Percentiles rank a stretch among this genome's conserved stretches.
Evolutionary conservation across 2,329 filamentous ascomycete genomes (phyloP).

Genomic region (Colletotrichum aenigma): DNA sequence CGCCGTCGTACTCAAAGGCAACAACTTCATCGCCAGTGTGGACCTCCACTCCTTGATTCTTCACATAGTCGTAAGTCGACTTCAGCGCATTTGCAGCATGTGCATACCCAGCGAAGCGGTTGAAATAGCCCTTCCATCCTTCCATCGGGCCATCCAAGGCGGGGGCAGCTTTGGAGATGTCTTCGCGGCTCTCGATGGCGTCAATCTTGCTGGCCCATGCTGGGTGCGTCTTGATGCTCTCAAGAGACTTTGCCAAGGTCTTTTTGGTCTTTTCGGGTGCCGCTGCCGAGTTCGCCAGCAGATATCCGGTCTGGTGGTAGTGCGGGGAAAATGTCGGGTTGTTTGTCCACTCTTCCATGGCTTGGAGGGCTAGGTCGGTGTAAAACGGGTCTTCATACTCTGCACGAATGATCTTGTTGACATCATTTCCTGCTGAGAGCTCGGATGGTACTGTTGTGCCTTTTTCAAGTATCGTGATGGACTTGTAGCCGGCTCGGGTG

Average conservation of each 20-base stretch:
- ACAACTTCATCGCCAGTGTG: background rate
- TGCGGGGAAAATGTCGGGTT: conserved; percentile 30
- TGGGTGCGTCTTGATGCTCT: conserved; percentile 40
- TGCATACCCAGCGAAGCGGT: conserved; percentile 60
- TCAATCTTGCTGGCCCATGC: conserved; percentile 43
- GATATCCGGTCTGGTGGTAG: conserved; percentile 37
- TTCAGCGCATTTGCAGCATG: conserved; percentile 57
- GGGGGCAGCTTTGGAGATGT: conserved; percentile 45
- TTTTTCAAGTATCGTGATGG: conserved; percentile 45
- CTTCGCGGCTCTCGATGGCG: conserved; percentile 35
- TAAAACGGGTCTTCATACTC: conserved; percentile 36
- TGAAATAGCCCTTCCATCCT: conserved; percentile 64
- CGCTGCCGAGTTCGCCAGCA: conserved; percentile 48
- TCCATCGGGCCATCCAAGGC: conserved; percentile 50
- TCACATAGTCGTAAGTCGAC: conserved; percentile 46
- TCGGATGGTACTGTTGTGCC: conserved; percentile 41
- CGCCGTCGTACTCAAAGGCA: background rate
- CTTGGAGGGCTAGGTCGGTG: conserved; percentile 30
- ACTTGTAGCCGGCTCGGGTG: conserved; percentile 37
- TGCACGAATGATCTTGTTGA: conserved; percentile 40
- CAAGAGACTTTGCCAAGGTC: conserved; percentile 42
- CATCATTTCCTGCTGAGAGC: conserved; percentile 33
- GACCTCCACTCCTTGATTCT: conserved; percentile 10
- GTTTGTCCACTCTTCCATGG: conserved; percentile 40
- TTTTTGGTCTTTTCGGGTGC: conserved; percentile 49